Percentiles rank a stretch among this genome's conserved stretches.
phyloP scores from a whole-genome alignment of 2,329 filamentous ascomycete genomes.

The Lasiodiplodia sp. region DNA sequence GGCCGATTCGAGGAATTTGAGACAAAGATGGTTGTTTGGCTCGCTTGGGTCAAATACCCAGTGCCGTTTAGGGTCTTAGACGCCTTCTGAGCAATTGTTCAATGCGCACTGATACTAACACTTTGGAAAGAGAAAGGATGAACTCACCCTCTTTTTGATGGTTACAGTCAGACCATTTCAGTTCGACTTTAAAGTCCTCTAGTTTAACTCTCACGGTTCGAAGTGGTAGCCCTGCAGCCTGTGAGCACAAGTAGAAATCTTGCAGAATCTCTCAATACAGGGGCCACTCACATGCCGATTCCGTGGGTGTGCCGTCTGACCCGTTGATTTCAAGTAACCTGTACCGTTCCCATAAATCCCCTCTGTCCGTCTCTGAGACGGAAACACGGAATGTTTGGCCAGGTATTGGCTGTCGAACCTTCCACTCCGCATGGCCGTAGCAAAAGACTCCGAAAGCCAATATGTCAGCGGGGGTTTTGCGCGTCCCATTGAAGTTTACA shows the following conservation, averaged over 20 bases:
- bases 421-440: neutral
- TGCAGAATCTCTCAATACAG: no score
- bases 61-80: no score
- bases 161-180: neutral
- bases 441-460: neutral
- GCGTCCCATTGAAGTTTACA: neutral
- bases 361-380: no score
- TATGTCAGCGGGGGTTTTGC: rapidly evolving
- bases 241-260: neutral
- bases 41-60: no score
- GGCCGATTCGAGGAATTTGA: no score
- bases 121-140: no score
- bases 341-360: no score
- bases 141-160: no score
- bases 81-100: no score
- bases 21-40: no score
- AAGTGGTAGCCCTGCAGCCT: neutral
- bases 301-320: neutral
- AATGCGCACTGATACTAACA: no score
- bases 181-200: neutral
- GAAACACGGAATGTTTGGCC: neutral
- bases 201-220: neutral
- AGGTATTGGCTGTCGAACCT: neutral
- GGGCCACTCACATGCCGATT: neutral
- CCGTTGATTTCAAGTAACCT: neutral